phyloP scores from a whole-genome alignment of 148 eudicot species.

The Dianthus caryophyllus region DNA sequence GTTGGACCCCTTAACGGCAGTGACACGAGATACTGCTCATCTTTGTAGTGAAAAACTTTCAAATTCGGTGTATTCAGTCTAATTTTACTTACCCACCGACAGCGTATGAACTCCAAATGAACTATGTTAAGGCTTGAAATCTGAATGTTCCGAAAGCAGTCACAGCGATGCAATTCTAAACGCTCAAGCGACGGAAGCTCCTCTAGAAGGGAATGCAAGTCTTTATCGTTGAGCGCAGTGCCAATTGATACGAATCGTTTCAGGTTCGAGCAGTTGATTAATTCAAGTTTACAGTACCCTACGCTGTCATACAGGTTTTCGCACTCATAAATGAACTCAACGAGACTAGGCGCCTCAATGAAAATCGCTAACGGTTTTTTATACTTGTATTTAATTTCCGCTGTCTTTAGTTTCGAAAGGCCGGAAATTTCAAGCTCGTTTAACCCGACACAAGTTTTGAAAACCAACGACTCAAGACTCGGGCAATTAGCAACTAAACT shows the following conservation, averaged over 20 bases:
- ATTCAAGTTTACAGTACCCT: neutral
- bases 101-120: conserved; percentile 1
- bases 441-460: neutral
- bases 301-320: neutral
- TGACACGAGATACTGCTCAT: conserved; percentile 2
- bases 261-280: conserved; percentile 7
- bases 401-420: conserved; percentile 10
- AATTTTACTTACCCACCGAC: neutral
- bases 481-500: neutral
- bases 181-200: conserved; percentile 4
- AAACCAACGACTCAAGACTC: neutral
- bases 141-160: neutral
- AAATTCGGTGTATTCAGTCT: conserved; percentile 6
- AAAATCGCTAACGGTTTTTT: neutral
- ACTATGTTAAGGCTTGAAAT: neutral
- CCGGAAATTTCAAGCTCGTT: conserved; percentile 3
- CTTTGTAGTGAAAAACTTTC: conserved; percentile 9
- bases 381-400: neutral
- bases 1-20: neutral
- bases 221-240: neutral
- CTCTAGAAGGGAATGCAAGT: neutral
- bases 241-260: conserved; percentile 3
- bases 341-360: conserved; percentile 9
- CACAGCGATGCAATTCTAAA: conserved; percentile 4
- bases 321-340: conserved; percentile 5